Percentiles rank a stretch among this genome's conserved stretches.
phyloP scores from a whole-genome alignment of 805 yeast genomes.

The Saccharomyces kudriavzevii region DNA sequence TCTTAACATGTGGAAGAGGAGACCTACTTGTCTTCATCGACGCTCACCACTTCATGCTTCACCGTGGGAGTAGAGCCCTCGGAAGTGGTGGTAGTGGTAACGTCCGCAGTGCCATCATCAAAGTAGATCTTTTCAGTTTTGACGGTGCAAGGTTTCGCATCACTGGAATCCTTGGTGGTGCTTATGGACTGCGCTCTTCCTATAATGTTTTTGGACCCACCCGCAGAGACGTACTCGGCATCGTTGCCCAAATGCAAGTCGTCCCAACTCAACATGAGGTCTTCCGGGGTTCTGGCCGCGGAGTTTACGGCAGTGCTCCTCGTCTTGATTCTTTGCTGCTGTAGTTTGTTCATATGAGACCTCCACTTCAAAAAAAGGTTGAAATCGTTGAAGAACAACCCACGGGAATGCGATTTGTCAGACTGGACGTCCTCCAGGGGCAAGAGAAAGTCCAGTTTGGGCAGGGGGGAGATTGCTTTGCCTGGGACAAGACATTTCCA shows the following conservation, averaged over 20 bases:
- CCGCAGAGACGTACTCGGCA: neutral
- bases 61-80: neutral
- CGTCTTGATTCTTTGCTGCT: slow-evolving; percentile 4
- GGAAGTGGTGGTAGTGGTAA: slow-evolving; percentile 2
- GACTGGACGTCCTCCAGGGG: slow-evolving; percentile 54
- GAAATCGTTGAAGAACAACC: slow-evolving; percentile 56
- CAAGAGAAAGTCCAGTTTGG: slow-evolving; percentile 30
- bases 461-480: slow-evolving; percentile 13
- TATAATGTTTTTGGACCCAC: slow-evolving; percentile 22
- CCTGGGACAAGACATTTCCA: slow-evolving; percentile 88
- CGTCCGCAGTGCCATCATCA: slow-evolving; percentile 34
- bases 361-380: slow-evolving; percentile 64
- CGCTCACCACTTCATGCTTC: neutral
- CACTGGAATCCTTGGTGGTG: slow-evolving; percentile 29
- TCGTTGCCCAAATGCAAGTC: slow-evolving; percentile 4
- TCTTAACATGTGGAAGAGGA: neutral
- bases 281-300: slow-evolving; percentile 16
- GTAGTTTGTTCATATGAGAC: slow-evolving; percentile 41
- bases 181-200: slow-evolving; percentile 34
- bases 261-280: slow-evolving; percentile 13
- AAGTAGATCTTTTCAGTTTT: slow-evolving; percentile 32
- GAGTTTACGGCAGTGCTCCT: neutral
- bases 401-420: slow-evolving; percentile 38
- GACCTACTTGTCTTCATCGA: neutral
- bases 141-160: slow-evolving; percentile 39